Percentiles rank a stretch among this genome's conserved stretches.
These are phyloP conservation scores for Phytophthora macrochlamydospora DNA, from an alignment of 352 stramenopile species.

Conservation along the genomic window DNA sequence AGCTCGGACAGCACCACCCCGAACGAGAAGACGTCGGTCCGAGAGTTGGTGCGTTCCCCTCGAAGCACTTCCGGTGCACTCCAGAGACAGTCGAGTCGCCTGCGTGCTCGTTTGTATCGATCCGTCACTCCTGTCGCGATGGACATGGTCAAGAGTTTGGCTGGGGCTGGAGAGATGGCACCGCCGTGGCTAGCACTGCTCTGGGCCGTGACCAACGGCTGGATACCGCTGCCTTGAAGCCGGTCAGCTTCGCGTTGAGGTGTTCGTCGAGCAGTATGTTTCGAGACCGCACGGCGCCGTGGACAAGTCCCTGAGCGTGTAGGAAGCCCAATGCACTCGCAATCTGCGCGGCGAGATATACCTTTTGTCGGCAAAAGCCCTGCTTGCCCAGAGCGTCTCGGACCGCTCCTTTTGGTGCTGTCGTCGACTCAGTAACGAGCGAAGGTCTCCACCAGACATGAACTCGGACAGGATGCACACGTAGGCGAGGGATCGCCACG, in stretches of 20 bases:
- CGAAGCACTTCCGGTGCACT: constrained; percentile 59
- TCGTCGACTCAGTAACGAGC: constrained; percentile 42
- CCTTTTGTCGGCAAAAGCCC: constrained; percentile 49
- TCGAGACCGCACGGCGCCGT: constrained; percentile 34
- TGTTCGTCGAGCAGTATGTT: constrained; percentile 40
- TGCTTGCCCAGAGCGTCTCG: constrained; percentile 12
- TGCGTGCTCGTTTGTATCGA: constrained; percentile 20
- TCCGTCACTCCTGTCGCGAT: constrained; percentile 23
- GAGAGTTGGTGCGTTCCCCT: constrained; percentile 42
- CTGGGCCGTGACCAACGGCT: constrained; percentile 2
- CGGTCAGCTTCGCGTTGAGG: constrained; percentile 55
- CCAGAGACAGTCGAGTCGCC: constrained; percentile 25
- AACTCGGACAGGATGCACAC: constrained; percentile 61
- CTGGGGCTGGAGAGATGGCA: constrained; percentile 2
- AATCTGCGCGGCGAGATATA: constrained; percentile 51
- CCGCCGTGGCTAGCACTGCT: constrained; percentile 19
- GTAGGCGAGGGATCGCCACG: constrained; percentile 54
- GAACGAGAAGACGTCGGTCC: constrained; percentile 63
- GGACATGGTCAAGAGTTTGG: constrained; percentile 20
- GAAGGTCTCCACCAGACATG: constrained; percentile 59
- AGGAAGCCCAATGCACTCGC: constrained; percentile 55
- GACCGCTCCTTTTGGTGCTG: constrained; percentile 19
- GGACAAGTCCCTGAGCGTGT: constrained; percentile 46
- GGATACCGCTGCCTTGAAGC: constrained; percentile 35
- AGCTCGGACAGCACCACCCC: constrained; percentile 62